A percentile compares a stretch with the other conserved stretches of the same genome.
These are phyloP conservation scores for Cicer cuneatum DNA, from an alignment of 306 rosid species.

Conservation along the genomic window DNA sequence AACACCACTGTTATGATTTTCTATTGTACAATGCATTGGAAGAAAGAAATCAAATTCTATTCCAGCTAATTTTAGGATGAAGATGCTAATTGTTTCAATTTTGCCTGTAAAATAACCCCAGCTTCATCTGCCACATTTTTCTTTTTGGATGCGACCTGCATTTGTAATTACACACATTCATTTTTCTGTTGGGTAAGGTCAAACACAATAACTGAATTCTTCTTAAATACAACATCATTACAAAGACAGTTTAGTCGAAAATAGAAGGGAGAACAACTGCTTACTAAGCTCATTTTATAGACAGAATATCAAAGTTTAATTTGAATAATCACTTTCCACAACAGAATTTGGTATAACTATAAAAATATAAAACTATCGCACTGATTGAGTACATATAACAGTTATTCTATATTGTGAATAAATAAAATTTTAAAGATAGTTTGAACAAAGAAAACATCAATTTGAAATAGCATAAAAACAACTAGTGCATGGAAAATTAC, in stretches of 20 bases:
- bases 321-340: not conserved
- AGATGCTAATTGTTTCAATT: conserved; percentile 75
- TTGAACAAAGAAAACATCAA: too few relatives aligned
- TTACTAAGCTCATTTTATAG: not conserved
- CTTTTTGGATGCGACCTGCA: conserved; percentile 92
- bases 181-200: not conserved
- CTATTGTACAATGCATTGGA: conserved; percentile 44
- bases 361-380: conserved; percentile 6
- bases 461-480: not conserved
- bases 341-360: not conserved
- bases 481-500: conserved; percentile 44
- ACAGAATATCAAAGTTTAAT: not conserved
- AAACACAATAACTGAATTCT: not conserved
- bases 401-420: not conserved
- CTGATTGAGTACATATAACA: not conserved
- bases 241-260: not conserved
- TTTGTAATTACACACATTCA: conserved; percentile 38
- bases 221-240: not conserved
- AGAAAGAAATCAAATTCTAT: conserved; percentile 32
- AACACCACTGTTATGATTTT: conserved; percentile 37
- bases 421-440: not conserved
- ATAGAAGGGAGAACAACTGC: not conserved
- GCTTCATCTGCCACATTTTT: conserved; percentile 75
- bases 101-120: conserved; percentile 71
- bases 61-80: conserved; percentile 46